phyloP scores from a whole-genome alignment of 768 basidiomycete species.

The Tylopilus rubrobrunneus region DNA sequence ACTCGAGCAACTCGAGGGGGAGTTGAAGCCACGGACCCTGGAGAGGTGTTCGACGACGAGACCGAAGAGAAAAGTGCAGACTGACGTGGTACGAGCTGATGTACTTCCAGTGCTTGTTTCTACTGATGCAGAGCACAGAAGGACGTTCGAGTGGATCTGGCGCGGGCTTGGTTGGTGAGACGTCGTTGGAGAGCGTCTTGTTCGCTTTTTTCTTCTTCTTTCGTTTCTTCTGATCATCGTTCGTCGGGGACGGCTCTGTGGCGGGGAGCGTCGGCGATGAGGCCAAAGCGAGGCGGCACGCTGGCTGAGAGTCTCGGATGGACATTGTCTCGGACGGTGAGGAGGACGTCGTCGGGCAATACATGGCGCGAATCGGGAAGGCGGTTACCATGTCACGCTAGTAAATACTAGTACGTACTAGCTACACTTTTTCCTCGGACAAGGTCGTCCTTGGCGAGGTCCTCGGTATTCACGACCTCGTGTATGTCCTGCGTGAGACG shows the following conservation, averaged over 20 bases:
- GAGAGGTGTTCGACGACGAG: background rate
- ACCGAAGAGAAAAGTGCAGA: constrained; percentile 16
- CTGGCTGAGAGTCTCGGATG: background rate
- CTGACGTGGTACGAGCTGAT: constrained; percentile 88
- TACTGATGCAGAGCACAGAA: constrained; percentile 77
- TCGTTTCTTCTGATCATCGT: constrained; percentile 58
- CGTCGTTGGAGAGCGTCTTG: constrained; percentile 33
- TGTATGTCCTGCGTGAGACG: no score
- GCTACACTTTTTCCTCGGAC: background rate
- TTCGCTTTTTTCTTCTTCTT: constrained; percentile 57
- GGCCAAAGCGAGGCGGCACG: background rate
- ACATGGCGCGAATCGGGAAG: constrained; percentile 8
- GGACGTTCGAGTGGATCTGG: constrained; percentile 44
- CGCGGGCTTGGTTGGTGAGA: constrained; percentile 25
- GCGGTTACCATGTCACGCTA: constrained; percentile 10
- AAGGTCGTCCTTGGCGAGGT: background rate
- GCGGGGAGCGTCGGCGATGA: background rate
- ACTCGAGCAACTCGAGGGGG: constrained; percentile 80
- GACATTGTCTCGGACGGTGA: background rate
- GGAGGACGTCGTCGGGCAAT: background rate
- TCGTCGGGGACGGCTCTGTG: constrained; percentile 22
- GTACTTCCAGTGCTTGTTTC: constrained; percentile 93
- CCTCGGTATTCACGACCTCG: no score
- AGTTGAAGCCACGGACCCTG: constrained; percentile 93
- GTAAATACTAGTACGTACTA: no score